Evolutionary conservation across 306 rosid genomes (phyloP).

Genomic region (Lithocarpus polystachyus): DNA sequence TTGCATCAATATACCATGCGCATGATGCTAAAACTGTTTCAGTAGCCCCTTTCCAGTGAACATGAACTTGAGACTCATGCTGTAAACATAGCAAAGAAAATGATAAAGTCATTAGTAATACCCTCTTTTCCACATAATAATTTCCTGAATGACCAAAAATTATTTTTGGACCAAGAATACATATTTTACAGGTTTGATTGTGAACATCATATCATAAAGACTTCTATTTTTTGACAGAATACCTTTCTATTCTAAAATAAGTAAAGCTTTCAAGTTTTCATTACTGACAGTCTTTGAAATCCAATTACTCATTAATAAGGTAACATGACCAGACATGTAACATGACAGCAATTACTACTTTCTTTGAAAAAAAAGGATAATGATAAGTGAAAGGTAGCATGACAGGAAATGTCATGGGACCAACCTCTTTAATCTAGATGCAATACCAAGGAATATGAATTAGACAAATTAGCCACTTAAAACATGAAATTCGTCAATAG

Average conservation of each 20-base stretch:
- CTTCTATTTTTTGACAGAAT: too few relatives aligned
- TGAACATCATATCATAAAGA: neutral
- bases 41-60: conserved; percentile 99
- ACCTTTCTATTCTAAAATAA: neutral
- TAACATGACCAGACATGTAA: too few relatives aligned
- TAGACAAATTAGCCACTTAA: neutral
- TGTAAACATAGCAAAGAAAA: conserved; percentile 25
- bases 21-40: conserved; percentile 69
- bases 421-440: neutral
- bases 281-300: neutral
- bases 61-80: conserved; percentile 57
- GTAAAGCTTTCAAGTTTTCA: neutral
- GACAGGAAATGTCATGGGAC: neutral
- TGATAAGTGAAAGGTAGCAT: neutral
- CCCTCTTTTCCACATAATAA: neutral
- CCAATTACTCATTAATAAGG: neutral
- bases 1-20: conserved; percentile 41
- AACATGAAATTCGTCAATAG: too few relatives aligned
- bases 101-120: conserved; percentile 11
- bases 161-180: neutral
- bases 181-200: neutral
- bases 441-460: neutral
- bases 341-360: neutral
- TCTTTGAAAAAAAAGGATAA: neutral
- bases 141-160: neutral